Base-by-base conservation (phyloP, 2,329 filamentous ascomycete species). In the Verruconis gallopava region DNA sequence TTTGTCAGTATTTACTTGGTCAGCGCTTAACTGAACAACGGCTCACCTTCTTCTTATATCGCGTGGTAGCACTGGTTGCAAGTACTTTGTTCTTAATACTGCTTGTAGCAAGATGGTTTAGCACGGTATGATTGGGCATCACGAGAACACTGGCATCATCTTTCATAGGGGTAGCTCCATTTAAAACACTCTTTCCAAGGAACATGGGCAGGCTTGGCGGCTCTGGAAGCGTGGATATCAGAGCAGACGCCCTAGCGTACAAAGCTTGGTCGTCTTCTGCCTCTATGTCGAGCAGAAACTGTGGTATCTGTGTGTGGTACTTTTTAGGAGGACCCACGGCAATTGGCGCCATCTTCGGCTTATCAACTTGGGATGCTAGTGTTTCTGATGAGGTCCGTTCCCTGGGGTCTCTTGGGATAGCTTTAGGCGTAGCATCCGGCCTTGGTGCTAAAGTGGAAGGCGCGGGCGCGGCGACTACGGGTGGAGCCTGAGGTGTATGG, bases 81-180 rank as follows among this genome's bases (percentile, higher is more conserved):
- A 98, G 70, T 19, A 96, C 84, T 48, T 89, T 88, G 51, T 94
- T 86, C 67, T 94, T 95, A 62, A 98, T 98, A 60, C 88, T 95
- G 62, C 89, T 96, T 3, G 91, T 98, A 38, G 89, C 89, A 51
- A 98, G 68, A 60, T 98, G 91, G 51, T 98, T 98, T 48, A 98
- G 67, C 21, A 96, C 85, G 0, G 91, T 95, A 56, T 98, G 89
- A 54, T 96, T 98, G 12, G 91, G 91, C 73, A 95, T 89, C 51
- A 85, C 91, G 48, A 98, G 67, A 47, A 98, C 91, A 63, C 88
- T 95, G 61, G 89, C 94, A 63, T 98, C 91, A 58, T 98, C 91
- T 67, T 96, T 96, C 71, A 94, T 85, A 4, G 89, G 79, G 19
- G 85, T 86, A 2, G 79, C 80, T 38, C 84, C 84, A 59, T 98